These are phyloP conservation scores for Skeletonema tropicum DNA, from an alignment of 108 stramenopile genomes.

Conservation along the genomic window DNA sequence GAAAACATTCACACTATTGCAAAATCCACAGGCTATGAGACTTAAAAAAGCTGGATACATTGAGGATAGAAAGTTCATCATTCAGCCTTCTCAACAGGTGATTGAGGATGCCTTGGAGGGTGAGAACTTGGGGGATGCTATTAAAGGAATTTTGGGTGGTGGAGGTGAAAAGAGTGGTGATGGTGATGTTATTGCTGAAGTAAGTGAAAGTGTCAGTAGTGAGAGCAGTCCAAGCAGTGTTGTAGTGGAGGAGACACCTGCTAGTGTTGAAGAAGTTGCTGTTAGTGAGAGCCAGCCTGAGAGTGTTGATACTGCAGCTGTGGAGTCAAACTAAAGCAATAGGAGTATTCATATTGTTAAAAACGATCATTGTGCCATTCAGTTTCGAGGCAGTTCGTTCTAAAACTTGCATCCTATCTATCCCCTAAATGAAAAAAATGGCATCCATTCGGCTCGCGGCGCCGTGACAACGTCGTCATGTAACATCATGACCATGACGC, in stretches of 20 bases:
- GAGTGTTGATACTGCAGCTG: too few relatives aligned
- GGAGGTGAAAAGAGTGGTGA: slow-evolving; percentile 11
- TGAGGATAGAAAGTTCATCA: slow-evolving; percentile 75
- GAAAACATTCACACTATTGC: slow-evolving; percentile 69
- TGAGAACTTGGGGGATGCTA: slow-evolving; percentile 38
- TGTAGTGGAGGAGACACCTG: background rate
- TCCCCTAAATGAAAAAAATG: too few relatives aligned
- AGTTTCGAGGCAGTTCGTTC: too few relatives aligned
- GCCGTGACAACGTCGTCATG: too few relatives aligned
- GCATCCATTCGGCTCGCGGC: too few relatives aligned
- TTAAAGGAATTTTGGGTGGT: slow-evolving; percentile 61
- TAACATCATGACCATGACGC: too few relatives aligned
- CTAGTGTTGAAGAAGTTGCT: background rate
- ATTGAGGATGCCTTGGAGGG: slow-evolving; percentile 67
- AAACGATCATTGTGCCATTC: too few relatives aligned
- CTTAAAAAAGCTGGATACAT: slow-evolving; percentile 84
- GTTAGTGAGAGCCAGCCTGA: slow-evolving; percentile 4
- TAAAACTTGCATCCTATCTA: too few relatives aligned
- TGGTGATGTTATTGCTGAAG: background rate
- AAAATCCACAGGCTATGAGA: slow-evolving; percentile 84
- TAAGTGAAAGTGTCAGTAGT: background rate
- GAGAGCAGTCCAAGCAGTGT: background rate
- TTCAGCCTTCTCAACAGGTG: slow-evolving; percentile 74
- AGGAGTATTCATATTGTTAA: too few relatives aligned
- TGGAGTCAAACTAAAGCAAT: too few relatives aligned